These are phyloP conservation scores for Bassia scoparia DNA, from an alignment of 148 eudicot species.

Conservation along the genomic window DNA sequence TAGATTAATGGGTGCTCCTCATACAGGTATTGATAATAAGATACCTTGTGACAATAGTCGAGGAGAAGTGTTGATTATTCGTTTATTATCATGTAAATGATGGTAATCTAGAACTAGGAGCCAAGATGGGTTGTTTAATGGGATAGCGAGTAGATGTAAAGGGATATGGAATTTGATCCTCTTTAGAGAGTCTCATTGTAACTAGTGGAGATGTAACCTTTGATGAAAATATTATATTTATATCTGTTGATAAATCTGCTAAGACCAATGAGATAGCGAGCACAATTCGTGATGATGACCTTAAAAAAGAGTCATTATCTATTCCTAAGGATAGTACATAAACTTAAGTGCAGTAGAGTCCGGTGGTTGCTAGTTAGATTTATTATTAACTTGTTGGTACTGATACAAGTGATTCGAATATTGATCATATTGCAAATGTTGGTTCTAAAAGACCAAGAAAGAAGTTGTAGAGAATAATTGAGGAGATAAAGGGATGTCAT, in stretches of 20 bases:
- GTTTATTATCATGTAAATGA: not conserved
- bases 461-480: not conserved
- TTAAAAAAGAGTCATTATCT: too few species aligned
- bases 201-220: not conserved
- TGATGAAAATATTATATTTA: not conserved
- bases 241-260: not conserved
- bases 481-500: not conserved
- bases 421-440: not conserved
- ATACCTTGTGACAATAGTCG: not conserved
- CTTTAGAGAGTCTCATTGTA: not conserved
- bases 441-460: not conserved
- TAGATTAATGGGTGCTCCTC: too few species aligned
- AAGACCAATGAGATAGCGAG: not conserved
- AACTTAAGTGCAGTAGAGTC: too few species aligned
- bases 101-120: too few species aligned
- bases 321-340: too few species aligned
- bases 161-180: too few species aligned
- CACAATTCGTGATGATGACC: not conserved
- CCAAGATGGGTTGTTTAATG: too few species aligned
- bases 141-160: too few species aligned
- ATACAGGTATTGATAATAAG: not conserved
- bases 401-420: too few species aligned
- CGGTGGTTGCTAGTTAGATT: not conserved
- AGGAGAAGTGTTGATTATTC: not conserved
- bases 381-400: too few species aligned